Evolutionary conservation across 352 stramenopile genomes (phyloP).

Genomic region (Lagenidium giganteum): DNA sequence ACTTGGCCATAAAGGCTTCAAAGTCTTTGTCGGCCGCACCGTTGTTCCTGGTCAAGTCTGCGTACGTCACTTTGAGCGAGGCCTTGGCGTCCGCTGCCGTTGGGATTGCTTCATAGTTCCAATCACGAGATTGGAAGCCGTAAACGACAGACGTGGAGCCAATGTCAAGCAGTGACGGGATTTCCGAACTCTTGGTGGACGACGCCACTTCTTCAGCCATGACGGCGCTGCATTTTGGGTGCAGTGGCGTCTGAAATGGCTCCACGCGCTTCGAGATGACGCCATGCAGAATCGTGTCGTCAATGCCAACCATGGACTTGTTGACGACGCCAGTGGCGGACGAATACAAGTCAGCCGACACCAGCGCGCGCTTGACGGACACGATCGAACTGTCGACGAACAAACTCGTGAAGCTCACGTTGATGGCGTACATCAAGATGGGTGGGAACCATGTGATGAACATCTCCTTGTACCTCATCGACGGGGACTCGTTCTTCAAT

Average conservation of each 20-base stretch:
- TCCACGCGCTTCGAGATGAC: no score
- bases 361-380: slow-evolving; percentile 25
- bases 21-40: slow-evolving; percentile 6
- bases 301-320: no score
- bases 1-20: slow-evolving; percentile 8
- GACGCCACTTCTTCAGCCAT: no score
- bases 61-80: slow-evolving; percentile 8
- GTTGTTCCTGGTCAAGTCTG: neutral
- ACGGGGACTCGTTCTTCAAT: no score
- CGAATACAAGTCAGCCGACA: slow-evolving; percentile 19
- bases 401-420: slow-evolving; percentile 28
- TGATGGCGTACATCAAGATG: slow-evolving; percentile 30
- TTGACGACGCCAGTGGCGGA: neutral
- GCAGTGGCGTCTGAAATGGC: no score
- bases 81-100: no score
- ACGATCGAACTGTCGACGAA: slow-evolving; percentile 31
- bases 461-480: slow-evolving; percentile 26
- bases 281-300: no score
- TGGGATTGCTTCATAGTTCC: slow-evolving; percentile 36
- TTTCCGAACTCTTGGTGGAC: no score
- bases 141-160: slow-evolving; percentile 32
- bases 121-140: slow-evolving; percentile 28
- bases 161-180: slow-evolving; percentile 24
- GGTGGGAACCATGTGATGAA: slow-evolving; percentile 25
- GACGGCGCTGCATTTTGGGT: slow-evolving; percentile 22